Conservation (phyloP, 768 basidiomycete genomes). For the Termitomyces sp. region DNA sequence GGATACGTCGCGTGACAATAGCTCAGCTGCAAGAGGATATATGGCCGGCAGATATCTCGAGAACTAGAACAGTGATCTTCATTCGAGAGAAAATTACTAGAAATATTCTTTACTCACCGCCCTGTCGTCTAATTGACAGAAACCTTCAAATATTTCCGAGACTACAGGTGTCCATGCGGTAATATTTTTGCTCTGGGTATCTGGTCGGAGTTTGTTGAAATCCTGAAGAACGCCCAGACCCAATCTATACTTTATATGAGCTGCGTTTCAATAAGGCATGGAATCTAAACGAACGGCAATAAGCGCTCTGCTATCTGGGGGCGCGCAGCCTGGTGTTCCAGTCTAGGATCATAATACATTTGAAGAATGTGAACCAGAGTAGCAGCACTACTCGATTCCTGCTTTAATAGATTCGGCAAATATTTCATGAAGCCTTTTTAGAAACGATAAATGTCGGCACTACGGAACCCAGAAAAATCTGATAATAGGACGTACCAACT, state of each 20-base stretch:
- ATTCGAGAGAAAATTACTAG: not conserved
- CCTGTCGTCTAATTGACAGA: constrained; percentile 84
- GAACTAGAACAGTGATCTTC: constrained; percentile 51
- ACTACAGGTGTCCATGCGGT: constrained; percentile 98
- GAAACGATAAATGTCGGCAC: not conserved
- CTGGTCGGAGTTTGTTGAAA: constrained; percentile 83
- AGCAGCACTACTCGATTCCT: constrained; percentile 95
- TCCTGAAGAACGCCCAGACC: constrained; percentile 85
- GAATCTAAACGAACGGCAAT: constrained; percentile 48
- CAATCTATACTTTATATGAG: constrained; percentile 44
- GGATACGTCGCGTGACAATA: constrained; percentile 77
- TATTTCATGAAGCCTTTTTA: constrained; percentile 98
- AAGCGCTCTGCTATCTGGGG: constrained; percentile 74
- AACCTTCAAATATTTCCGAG: constrained; percentile 89
- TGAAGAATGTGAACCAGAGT: constrained; percentile 89
- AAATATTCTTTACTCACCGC: constrained; percentile 51
- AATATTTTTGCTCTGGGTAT: constrained; percentile 93
- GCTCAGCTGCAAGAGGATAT: constrained; percentile 84
- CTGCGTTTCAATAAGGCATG: not conserved
- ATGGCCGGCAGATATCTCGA: constrained; percentile 80
- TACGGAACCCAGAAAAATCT: not conserved
- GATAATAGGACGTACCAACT: constrained; percentile 73
- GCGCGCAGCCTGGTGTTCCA: constrained; percentile 79
- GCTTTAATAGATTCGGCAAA: constrained; percentile 93
- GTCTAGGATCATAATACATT: constrained; percentile 92